phyloP scores from a whole-genome alignment of 345 rosid genomes.

The Salix exigua region DNA sequence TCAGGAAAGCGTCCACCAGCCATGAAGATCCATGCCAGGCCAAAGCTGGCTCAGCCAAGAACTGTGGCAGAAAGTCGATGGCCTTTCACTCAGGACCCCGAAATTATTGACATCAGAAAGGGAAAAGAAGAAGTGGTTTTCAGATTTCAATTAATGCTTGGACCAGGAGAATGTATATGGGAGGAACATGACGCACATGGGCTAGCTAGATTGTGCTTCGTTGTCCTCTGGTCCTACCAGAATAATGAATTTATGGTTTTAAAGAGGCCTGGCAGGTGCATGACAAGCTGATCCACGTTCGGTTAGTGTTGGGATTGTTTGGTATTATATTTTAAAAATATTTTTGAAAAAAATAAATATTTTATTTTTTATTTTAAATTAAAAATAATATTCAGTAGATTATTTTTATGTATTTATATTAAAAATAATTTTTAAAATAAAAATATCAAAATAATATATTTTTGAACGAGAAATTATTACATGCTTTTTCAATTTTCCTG shows the following conservation, averaged over 20 bases:
- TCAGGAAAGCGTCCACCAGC: not conserved
- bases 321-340: too few species aligned
- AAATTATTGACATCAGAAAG: not conserved
- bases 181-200: slow-evolving; percentile 6
- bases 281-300: not conserved
- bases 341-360: too few species aligned
- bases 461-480: not conserved
- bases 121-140: not conserved
- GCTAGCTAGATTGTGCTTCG: not conserved
- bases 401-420: too few species aligned
- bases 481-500: not conserved
- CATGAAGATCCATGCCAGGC: not conserved
- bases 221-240: slow-evolving; percentile 1
- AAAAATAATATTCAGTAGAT: too few species aligned
- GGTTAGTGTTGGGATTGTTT: not conserved
- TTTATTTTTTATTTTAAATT: too few species aligned
- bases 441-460: too few species aligned
- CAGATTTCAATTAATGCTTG: not conserved
- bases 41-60: not conserved
- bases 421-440: too few species aligned
- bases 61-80: not conserved
- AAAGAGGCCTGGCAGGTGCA: not conserved
- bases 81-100: not conserved
- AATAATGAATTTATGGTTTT: not conserved
- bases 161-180: not conserved